Percentiles rank a stretch among this genome's conserved stretches.
Evolutionary conservation across 352 stramenopile genomes (phyloP).

Genomic region (Phytophthora rubi): DNA sequence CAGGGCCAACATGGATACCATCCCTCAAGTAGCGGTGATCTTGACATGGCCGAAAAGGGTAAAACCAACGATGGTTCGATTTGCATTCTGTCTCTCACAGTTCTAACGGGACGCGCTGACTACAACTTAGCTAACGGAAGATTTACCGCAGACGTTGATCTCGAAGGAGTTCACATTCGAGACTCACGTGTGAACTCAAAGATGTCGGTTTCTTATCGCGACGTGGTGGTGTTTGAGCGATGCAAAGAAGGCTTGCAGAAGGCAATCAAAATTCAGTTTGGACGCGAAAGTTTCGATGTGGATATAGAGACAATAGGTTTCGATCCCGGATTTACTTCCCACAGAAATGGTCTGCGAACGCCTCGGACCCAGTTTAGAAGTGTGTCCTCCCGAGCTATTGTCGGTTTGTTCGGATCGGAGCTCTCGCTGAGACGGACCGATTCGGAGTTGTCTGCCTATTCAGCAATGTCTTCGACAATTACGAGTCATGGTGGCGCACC

Average conservation of each 20-base stretch:
- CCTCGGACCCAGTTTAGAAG: constrained; percentile 45
- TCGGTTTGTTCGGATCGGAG: constrained; percentile 45
- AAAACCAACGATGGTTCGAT: constrained; percentile 80
- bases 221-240: constrained; percentile 77
- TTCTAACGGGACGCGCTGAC: constrained; percentile 51
- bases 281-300: constrained; percentile 49
- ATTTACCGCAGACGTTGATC: constrained; percentile 53
- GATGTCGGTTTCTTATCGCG: constrained; percentile 67
- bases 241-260: constrained; percentile 46
- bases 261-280: constrained; percentile 72
- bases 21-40: constrained; percentile 72
- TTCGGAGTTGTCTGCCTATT: constrained; percentile 43
- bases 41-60: constrained; percentile 73
- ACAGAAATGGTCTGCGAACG: constrained; percentile 28
- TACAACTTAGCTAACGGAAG: constrained; percentile 63
- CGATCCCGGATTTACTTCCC: constrained; percentile 45
- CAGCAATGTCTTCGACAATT: constrained; percentile 34
- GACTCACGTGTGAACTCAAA: constrained; percentile 68
- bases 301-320: constrained; percentile 52
- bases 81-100: constrained; percentile 60
- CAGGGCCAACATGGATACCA: constrained; percentile 82
- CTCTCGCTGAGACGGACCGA: constrained; percentile 41
- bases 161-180: constrained; percentile 69
- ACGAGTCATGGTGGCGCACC: constrained; percentile 17
- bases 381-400: constrained; percentile 47